Conservation (phyloP, 2,329 filamentous ascomycete species). For the Penicillium expansum region DNA sequence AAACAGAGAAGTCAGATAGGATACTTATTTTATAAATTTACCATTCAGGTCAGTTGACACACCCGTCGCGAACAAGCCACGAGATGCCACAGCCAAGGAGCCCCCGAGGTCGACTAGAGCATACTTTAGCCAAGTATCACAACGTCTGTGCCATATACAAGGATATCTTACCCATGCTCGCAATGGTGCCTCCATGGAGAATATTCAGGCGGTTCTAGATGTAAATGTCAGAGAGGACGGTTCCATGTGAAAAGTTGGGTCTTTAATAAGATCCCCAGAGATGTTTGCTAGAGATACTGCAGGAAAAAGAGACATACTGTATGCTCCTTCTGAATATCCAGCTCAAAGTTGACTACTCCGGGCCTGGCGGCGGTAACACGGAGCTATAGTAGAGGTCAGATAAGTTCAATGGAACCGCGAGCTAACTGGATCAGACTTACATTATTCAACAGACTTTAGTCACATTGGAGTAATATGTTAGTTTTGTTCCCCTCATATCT, state of each 20-base stretch:
- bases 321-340: slow-evolving; percentile 63
- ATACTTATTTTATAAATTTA: slow-evolving; percentile 23
- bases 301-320: slow-evolving; percentile 48
- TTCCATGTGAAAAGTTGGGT: too few relatives aligned
- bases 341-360: slow-evolving; percentile 62
- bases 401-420: not conserved
- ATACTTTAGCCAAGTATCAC: not conserved
- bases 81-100: slow-evolving; percentile 63
- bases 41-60: slow-evolving; percentile 66
- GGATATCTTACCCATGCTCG: slow-evolving; percentile 52
- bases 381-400: slow-evolving; percentile 45
- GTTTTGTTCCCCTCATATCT: not conserved
- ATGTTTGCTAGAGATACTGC: not conserved
- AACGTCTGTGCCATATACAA: not conserved
- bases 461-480: not conserved
- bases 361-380: slow-evolving; percentile 60
- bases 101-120: slow-evolving; percentile 61
- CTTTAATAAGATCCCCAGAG: not conserved
- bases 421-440: slow-evolving; percentile 32
- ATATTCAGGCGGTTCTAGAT: slow-evolving; percentile 62
- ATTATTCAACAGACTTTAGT: slow-evolving; percentile 37
- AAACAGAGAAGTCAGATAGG: not conserved
- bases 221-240: not conserved
- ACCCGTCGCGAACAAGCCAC: slow-evolving; percentile 63
- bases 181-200: slow-evolving; percentile 66